phyloP scores from a whole-genome alignment of 345 rosid species.

The Corchorus capsularis region DNA sequence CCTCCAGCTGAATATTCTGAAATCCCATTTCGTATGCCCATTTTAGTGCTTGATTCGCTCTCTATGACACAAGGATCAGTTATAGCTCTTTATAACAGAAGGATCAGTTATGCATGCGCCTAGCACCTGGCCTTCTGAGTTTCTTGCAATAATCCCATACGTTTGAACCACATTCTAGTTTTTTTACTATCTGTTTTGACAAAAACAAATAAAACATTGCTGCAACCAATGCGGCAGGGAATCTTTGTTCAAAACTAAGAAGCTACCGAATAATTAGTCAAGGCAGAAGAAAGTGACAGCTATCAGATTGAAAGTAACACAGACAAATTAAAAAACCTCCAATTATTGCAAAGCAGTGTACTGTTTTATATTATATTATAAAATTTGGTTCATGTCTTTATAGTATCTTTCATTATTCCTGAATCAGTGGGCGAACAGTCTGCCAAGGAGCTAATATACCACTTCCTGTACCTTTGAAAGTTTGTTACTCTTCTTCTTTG shows the following conservation, averaged over 20 bases:
- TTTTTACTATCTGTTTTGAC: no score
- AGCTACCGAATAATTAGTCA: background rate
- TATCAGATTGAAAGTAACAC: background rate
- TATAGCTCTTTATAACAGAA: no score
- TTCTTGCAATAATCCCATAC: no score
- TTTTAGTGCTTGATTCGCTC: no score
- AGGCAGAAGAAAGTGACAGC: background rate
- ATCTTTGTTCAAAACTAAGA: background rate
- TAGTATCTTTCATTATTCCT: background rate
- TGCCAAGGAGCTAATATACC: constrained; percentile 93
- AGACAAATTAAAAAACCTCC: background rate
- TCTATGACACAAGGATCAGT: no score
- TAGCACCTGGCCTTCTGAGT: no score
- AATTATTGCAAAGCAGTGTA: background rate
- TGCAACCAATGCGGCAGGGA: background rate
- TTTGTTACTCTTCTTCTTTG: no score
- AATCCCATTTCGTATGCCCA: no score
- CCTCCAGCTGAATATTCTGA: no score
- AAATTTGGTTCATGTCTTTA: background rate
- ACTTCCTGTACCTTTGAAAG: constrained; percentile 82
- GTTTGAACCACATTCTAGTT: no score
- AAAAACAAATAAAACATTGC: background rate
- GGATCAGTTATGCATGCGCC: no score
- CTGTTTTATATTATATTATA: background rate
- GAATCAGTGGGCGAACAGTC: constrained; percentile 89